Evolutionary conservation across 2,329 filamentous ascomycete species (phyloP).

Genomic region (Hymenoscyphus repandus): DNA sequence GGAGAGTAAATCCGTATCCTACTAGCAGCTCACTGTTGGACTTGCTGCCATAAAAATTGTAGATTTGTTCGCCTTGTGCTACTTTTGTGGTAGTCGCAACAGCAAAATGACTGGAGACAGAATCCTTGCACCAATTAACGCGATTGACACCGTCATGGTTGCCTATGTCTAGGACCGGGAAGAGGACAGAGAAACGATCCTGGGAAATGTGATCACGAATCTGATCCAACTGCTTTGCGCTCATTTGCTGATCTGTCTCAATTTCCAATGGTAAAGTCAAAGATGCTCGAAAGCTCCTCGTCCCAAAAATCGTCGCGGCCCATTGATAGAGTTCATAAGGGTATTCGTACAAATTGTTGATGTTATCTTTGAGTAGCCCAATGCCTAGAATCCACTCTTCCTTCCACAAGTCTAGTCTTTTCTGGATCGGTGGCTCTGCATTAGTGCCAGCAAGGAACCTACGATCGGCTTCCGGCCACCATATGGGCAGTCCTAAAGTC

Average conservation of each 20-base stretch:
- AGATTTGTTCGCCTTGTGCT: slow-evolving; percentile 47
- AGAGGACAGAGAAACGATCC: slow-evolving; percentile 48
- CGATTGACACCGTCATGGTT: slow-evolving; percentile 62
- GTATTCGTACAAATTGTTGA: slow-evolving; percentile 15
- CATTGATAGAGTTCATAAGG: slow-evolving; percentile 50
- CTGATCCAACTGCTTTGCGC: neutral
- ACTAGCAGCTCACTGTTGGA: slow-evolving; percentile 67
- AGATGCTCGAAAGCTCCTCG: slow-evolving; percentile 58
- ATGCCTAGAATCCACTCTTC: slow-evolving; percentile 23
- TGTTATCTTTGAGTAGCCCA: slow-evolving; percentile 11
- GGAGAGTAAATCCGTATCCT: slow-evolving; percentile 57
- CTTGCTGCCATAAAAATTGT: slow-evolving; percentile 71
- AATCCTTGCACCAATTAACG: slow-evolving; percentile 52
- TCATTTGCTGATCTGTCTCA: neutral
- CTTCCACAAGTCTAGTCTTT: slow-evolving; percentile 23
- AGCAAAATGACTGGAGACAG: slow-evolving; percentile 35
- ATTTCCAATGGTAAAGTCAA: slow-evolving; percentile 39
- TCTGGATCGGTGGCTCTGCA: slow-evolving; percentile 23
- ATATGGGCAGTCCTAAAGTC: slow-evolving; percentile 53
- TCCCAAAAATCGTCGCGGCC: slow-evolving; percentile 61
- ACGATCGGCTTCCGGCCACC: slow-evolving; percentile 58
- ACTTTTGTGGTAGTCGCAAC: slow-evolving; percentile 41
- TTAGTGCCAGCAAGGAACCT: slow-evolving; percentile 40
- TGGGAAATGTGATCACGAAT: slow-evolving; percentile 17
- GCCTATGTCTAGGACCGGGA: slow-evolving; percentile 66